Evolutionary conservation across 2,329 filamentous ascomycete genomes (phyloP), one percentile per base, ranked within the genome.

Genomic region (Aspergillus melleus): DNA sequence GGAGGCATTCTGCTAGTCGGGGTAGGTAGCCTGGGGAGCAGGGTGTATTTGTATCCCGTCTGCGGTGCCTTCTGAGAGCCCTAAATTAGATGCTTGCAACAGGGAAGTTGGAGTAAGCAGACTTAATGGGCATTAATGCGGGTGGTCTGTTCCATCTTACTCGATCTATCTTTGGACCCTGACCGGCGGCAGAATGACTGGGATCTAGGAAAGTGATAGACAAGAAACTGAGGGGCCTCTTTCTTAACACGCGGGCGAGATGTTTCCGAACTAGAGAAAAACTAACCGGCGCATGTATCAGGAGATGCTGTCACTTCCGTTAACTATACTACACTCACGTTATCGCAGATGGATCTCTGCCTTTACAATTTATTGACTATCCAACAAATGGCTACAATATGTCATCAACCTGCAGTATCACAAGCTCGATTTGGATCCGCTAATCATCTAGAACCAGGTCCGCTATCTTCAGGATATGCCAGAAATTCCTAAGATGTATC

Each of bases 1-100:
- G 56, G 50, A 49, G 55, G 42, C 49, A 58, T 58, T 20, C 50
- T 58, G 50, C 39, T 30, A 50, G 55, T 57, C 16, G 20, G 50
- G 50, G 19, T 30, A 5, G n/a, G 19, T 42, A 16, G 39, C 47
- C 50, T 42, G 42, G 56, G 52, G 36, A 44, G 52, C 36, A 39
- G 20, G n/a, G 50, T 36, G 56, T 50, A 57, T 59, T 59, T 59
- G 11, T 59, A 47, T 51, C 32, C 47, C 2, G 16, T 52, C 32
- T 3, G 19, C 16, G 32, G 44, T 47, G 44, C 50, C 10, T n/a
- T 32, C 52, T 44, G 19, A 11, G 6, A n/a, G 12, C 52, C 57
- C 57, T 59, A 16, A 54, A 44, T 24, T 55, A 51, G 36, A 51
- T 59, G 52, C 46, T 42, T 55, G 22, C 52, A 54, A 52, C 44